A percentile compares a stretch with the other conserved stretches of the same genome.
Evolutionary conservation across 2,329 filamentous ascomycete species (phyloP).

Genomic region (Chlorencoelia australis): DNA sequence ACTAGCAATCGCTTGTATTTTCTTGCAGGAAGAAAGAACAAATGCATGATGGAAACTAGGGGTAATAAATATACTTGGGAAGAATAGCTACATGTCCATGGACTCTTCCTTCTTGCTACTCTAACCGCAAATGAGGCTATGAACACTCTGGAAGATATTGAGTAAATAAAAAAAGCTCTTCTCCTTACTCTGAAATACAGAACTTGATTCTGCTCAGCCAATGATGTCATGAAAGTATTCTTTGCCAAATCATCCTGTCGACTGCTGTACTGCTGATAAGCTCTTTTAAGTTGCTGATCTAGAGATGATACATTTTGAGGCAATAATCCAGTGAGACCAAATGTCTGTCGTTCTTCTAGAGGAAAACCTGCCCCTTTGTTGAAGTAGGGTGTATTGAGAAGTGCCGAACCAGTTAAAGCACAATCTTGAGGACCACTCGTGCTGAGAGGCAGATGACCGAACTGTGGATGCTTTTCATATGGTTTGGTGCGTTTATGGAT

Average conservation of each 20-base stretch:
- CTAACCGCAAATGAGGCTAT: too few relatives aligned
- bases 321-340: conserved; percentile 63
- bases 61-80: too few relatives aligned
- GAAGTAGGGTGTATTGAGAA: conserved; percentile 57
- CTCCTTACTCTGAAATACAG: conserved; percentile 59
- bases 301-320: conserved; percentile 64
- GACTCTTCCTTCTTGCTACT: too few relatives aligned
- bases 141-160: too few relatives aligned
- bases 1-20: too few relatives aligned
- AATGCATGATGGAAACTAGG: too few relatives aligned
- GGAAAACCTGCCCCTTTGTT: conserved; percentile 82
- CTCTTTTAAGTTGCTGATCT: conserved; percentile 65
- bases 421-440: conserved; percentile 40
- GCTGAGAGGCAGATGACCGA: conserved; percentile 37
- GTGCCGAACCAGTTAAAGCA: conserved; percentile 38
- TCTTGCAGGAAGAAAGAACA: too few relatives aligned
- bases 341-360: conserved; percentile 53
- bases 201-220: conserved; percentile 80
- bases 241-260: conserved; percentile 59
- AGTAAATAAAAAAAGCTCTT: not conserved
- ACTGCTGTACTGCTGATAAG: conserved; percentile 68
- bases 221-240: conserved; percentile 77
- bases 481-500: conserved; percentile 17
- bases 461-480: conserved; percentile 28
- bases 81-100: too few relatives aligned